Percentiles rank a stretch among this genome's conserved stretches.
Evolutionary conservation across 1,284 basidiomycete genomes (phyloP).

Genomic region (Malassezia yamatoensis): DNA sequence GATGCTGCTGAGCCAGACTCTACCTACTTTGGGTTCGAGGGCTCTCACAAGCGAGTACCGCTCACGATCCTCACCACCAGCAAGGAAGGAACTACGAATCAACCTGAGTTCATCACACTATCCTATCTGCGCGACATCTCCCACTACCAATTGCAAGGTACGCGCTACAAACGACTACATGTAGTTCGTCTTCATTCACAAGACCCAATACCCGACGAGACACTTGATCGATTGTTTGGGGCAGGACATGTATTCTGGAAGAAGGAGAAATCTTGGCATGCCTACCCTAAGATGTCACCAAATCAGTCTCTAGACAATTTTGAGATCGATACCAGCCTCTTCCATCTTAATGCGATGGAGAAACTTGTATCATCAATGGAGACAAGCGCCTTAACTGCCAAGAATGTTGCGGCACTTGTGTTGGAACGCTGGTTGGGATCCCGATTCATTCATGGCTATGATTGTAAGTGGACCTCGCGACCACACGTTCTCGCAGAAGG

Average conservation of each 20-base stretch:
- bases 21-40: slow-evolving; percentile 58
- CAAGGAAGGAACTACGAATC: background rate
- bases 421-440: slow-evolving; percentile 32
- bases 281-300: slow-evolving; percentile 59
- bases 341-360: slow-evolving; percentile 81
- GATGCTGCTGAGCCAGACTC: slow-evolving; percentile 58
- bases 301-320: slow-evolving; percentile 50
- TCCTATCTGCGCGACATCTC: slow-evolving; percentile 65
- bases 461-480: slow-evolving; percentile 19
- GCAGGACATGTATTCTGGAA: slow-evolving; percentile 57
- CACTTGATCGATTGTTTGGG: slow-evolving; percentile 52
- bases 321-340: slow-evolving; percentile 61
- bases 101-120: slow-evolving; percentile 63
- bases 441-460: slow-evolving; percentile 28
- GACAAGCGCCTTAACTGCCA: slow-evolving; percentile 71
- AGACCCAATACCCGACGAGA: slow-evolving; percentile 58
- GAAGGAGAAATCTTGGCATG: slow-evolving; percentile 60
- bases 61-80: slow-evolving; percentile 59
- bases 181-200: slow-evolving; percentile 64
- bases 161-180: slow-evolving; percentile 22
- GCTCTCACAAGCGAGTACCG: slow-evolving; percentile 54
- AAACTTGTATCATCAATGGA: slow-evolving; percentile 61
- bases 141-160: slow-evolving; percentile 20
- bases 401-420: slow-evolving; percentile 55
- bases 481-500: slow-evolving; percentile 11